Conservation (phyloP, 345 rosid genomes). For the Rhodamnia rubescens region DNA sequence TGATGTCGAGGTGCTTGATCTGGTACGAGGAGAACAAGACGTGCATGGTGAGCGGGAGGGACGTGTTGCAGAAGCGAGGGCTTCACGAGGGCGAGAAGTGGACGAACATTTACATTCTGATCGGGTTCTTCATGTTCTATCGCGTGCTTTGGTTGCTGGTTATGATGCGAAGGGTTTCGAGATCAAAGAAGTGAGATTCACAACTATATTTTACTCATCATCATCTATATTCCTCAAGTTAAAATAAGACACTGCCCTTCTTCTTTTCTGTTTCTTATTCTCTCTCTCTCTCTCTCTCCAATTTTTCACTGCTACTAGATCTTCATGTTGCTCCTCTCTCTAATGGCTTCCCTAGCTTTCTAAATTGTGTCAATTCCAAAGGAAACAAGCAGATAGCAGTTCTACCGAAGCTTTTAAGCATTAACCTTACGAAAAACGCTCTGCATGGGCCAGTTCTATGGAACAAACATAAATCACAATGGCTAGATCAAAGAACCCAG, state of each 20-base stretch:
- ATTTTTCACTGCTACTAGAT: not conserved
- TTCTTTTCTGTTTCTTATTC: not conserved
- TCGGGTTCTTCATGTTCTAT: constrained; percentile 79
- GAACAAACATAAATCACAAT: not conserved
- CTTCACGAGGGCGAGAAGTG: constrained; percentile 55
- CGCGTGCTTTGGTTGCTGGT: constrained; percentile 67
- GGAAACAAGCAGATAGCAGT: not conserved
- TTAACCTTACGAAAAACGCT: not conserved
- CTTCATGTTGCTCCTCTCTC: not conserved
- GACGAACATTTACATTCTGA: constrained; percentile 58
- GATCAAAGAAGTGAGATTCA: constrained; percentile 35
- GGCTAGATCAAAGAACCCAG: not conserved
- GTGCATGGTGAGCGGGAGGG: constrained; percentile 63
- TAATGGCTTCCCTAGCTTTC: not conserved
- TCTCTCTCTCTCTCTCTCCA: not conserved
- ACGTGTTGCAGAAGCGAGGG: constrained; percentile 60
- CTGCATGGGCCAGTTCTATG: not conserved
- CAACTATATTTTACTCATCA: not conserved
- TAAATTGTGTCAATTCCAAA: not conserved
- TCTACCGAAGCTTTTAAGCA: not conserved
- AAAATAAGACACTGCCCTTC: not conserved
- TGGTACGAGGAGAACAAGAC: constrained; percentile 43
- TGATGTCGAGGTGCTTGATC: constrained; percentile 40
- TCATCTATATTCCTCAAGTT: not conserved
- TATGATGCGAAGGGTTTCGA: constrained; percentile 66